These are phyloP conservation scores for Pyracantha coccinea DNA, from an alignment of 331 rosid genomes.

Conservation along the genomic window DNA sequence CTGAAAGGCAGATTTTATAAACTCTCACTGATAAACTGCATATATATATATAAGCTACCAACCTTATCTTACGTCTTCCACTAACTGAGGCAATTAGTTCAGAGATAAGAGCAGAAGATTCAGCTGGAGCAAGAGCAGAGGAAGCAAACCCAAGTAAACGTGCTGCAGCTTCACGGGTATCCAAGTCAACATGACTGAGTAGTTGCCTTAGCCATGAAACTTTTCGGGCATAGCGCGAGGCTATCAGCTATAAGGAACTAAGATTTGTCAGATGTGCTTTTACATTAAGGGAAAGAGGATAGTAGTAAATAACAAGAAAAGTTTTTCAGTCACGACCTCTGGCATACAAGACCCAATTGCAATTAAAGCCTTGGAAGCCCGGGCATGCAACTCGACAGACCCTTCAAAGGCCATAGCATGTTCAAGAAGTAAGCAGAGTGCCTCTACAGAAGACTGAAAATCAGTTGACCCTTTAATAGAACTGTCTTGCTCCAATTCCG, in stretches of 20 bases:
- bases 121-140: slow-evolving; percentile 51
- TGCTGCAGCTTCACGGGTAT: slow-evolving; percentile 91
- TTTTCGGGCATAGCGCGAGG: slow-evolving; percentile 54
- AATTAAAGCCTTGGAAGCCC: slow-evolving; percentile 78
- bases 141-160: slow-evolving; percentile 92
- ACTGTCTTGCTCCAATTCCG: slow-evolving; percentile 51
- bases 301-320: slow-evolving; percentile 3
- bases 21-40: neutral
- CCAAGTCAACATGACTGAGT: slow-evolving; percentile 73
- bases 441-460: slow-evolving; percentile 47
- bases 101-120: slow-evolving; percentile 41
- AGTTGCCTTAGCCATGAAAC: slow-evolving; percentile 77
- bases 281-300: neutral
- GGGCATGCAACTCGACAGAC: slow-evolving; percentile 79
- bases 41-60: slow-evolving; percentile 6
- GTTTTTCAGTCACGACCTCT: slow-evolving; percentile 40
- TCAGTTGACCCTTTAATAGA: slow-evolving; percentile 37
- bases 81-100: slow-evolving; percentile 57
- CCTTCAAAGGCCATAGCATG: slow-evolving; percentile 90
- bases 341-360: slow-evolving; percentile 73
- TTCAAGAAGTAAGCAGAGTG: slow-evolving; percentile 65
- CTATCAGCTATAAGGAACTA: slow-evolving; percentile 51
- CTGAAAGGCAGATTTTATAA: neutral
- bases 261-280: slow-evolving; percentile 5
- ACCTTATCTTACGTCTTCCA: slow-evolving; percentile 62